Base-by-base conservation (phyloP, 805 yeast species). In the Metschnikowia baotianmanensis region DNA sequence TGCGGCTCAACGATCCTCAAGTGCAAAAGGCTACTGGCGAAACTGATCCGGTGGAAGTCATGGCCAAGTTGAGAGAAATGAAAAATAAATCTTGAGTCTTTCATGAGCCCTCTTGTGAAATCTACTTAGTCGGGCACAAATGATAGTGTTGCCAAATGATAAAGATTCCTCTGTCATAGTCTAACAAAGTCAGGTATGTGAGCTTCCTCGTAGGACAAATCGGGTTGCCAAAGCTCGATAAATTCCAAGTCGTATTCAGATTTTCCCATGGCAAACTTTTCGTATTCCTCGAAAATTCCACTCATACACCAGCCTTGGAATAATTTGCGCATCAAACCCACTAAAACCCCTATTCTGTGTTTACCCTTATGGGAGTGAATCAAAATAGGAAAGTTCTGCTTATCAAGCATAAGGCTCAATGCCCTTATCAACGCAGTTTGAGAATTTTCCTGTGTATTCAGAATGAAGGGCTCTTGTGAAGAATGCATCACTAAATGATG, bases 321-420 rank as follows among this genome's bases (percentile, higher is more conserved):
- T 38, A 84, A 60, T 57, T 87, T 88, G 35, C 99, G 67, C 74
- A 91, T 81, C 22, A 88, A 72, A 0, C 96, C 99, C n/a, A 90
- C 95, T 30, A 90, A 69, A 1, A 93, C 90, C 0, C 98, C 98
- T 2, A 88, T 90, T 31, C 99, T 65, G 59, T 91, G 99, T 61
- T 93, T 93, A n/a, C 99, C 99, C 66, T 91, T 91, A 62, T 93
- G 88, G 3, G 96, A 88, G 60, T 93, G 98, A 10, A 91, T 77
- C 42, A 91, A 69, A 10, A 91, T 79, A 1, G 99, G 99, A 58
- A 84, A 87, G 58, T 89, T 89, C 11, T 80, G 78, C 34, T 70
- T 71, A 52, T 83, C 76, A 23, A 81, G 58, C 35, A 85, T 69
- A 26, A 83, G 53, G 41, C 75, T 69, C 30, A 85, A 64, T 1